Evolutionary conservation across 2,329 filamentous ascomycete genomes (phyloP), one percentile per base, ranked within the genome.

Genomic region (Hymenoscyphus infarciens): DNA sequence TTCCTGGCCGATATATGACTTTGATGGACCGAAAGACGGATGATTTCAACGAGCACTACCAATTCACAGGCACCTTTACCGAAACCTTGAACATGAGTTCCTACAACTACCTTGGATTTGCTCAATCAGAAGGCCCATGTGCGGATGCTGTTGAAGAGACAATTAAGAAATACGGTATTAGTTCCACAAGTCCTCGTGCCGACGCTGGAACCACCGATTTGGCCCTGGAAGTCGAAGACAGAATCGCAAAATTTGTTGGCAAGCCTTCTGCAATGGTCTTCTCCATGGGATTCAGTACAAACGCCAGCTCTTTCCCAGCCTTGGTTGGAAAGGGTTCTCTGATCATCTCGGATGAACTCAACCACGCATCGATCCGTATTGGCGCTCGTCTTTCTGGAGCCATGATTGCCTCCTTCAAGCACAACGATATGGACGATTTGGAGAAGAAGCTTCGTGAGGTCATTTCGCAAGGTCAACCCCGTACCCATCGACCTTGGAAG

Each of bases 41-140:
- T 74, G 92, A 99, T 74, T 92, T 91, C 81, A 99, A 99, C 79
- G 84, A 89, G 72, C 88, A 89, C 63, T 99, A 97, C 81, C 86
- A 90, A 74, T 87, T 92, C 76, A 93, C 91, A 1, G 95, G 95
- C 63, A 96, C 92, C 56, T 89, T 86, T 63, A 98, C 94, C 1
- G 92, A 99, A 77, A 98, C 95, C 0, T 81, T 99, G 71, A 99
- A 99, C 79, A 90, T 99, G 89, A 97, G 94, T 80, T 99, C 95
- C 1, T 99, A 99, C 83, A 99, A 99, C 78, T 99, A 99, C 75
- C 90, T 99, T 27, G 95, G 95, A 53, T 99, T 99, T 72, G 95
- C 95, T 59, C 95, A 99, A 76, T 97, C 95, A 0, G 93, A 98
- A 69, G 95, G 95, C 11, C 94, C 95, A 49, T 99, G 95, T 74